Evolutionary conservation across 2,329 filamentous ascomycete genomes (phyloP).

Genomic region (Alternaria infectoria): DNA sequence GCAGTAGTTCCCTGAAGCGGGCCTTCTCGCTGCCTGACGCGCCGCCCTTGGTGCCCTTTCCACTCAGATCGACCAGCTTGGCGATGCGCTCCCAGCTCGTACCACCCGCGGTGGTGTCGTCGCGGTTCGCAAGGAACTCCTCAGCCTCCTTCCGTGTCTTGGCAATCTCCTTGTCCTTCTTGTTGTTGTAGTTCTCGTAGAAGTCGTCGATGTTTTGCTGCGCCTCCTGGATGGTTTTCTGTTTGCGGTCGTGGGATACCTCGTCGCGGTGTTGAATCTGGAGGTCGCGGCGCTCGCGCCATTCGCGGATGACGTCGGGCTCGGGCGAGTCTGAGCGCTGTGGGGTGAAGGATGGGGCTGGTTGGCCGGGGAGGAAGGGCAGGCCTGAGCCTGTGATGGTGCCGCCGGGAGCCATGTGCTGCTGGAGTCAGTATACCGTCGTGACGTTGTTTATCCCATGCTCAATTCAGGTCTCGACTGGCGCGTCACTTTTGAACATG

Average conservation of each 20-base stretch:
- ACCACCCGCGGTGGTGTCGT: constrained; percentile 91
- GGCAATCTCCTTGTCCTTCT: constrained; percentile 90
- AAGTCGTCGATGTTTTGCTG: constrained; percentile 97
- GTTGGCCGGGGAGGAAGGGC: constrained; percentile 58
- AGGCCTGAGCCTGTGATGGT: constrained; percentile 76
- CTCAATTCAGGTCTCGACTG: neutral
- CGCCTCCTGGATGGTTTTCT: constrained; percentile 85
- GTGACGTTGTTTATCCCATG: neutral
- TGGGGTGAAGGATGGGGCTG: constrained; percentile 48
- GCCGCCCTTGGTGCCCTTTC: constrained; percentile 87
- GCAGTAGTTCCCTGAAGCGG: constrained; percentile 88
- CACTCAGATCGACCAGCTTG: constrained; percentile 95
- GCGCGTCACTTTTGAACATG: neutral
- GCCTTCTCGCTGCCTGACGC: constrained; percentile 92
- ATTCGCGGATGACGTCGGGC: constrained; percentile 84
- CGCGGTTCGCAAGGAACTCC: constrained; percentile 84
- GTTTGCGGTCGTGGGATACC: constrained; percentile 80
- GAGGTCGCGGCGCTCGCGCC: constrained; percentile 88
- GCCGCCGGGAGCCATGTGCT: constrained; percentile 76
- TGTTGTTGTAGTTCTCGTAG: constrained; percentile 99
- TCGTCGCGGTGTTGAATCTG: constrained; percentile 84
- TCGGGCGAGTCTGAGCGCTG: constrained; percentile 77
- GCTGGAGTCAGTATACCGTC: constrained; percentile 16
- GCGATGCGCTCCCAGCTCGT: constrained; percentile 99
- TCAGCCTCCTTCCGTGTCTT: constrained; percentile 92